phyloP scores from a whole-genome alignment of 2,329 filamentous ascomycete genomes.

The Plenodomus lindquistii region DNA sequence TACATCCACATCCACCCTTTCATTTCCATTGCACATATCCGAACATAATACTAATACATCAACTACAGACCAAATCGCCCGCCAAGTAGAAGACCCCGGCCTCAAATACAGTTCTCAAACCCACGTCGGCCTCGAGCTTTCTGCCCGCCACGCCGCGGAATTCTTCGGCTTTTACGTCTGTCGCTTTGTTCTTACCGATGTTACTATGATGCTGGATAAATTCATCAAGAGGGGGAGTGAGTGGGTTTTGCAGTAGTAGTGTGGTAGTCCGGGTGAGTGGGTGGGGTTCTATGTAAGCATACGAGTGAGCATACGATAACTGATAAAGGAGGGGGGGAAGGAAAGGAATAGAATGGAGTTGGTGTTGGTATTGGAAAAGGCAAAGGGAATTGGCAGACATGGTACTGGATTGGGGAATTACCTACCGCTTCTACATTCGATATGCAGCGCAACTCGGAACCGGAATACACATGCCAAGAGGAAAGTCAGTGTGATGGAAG shows the following conservation, averaged over 20 bases:
- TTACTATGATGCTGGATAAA: conserved; percentile 87
- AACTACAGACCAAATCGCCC: conserved; percentile 81
- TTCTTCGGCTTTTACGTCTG: conserved; percentile 98
- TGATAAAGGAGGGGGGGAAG: too few species aligned
- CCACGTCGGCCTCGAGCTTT: conserved; percentile 91
- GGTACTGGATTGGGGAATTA: too few species aligned
- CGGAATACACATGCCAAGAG: too few species aligned
- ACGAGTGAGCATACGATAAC: too few species aligned
- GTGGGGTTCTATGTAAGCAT: too few species aligned
- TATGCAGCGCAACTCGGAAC: too few species aligned
- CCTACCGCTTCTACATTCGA: too few species aligned
- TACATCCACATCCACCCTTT: background rate
- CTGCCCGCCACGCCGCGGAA: conserved; percentile 89
- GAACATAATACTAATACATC: conserved; percentile 11
- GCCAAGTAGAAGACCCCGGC: conserved; percentile 93
- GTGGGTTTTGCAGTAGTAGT: conserved; percentile 72
- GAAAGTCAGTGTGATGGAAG: too few species aligned
- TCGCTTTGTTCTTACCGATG: conserved; percentile 86
- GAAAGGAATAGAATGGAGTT: too few species aligned
- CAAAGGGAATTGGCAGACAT: too few species aligned
- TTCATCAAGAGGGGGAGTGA: conserved; percentile 96
- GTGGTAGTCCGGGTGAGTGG: too few species aligned
- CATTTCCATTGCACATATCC: background rate
- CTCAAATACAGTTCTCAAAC: conserved; percentile 90
- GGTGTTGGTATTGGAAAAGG: too few species aligned